Evolutionary conservation across 257 asterid genomes (phyloP), one percentile per base, ranked within the genome.

Genomic region (Solanum medicagineum): DNA sequence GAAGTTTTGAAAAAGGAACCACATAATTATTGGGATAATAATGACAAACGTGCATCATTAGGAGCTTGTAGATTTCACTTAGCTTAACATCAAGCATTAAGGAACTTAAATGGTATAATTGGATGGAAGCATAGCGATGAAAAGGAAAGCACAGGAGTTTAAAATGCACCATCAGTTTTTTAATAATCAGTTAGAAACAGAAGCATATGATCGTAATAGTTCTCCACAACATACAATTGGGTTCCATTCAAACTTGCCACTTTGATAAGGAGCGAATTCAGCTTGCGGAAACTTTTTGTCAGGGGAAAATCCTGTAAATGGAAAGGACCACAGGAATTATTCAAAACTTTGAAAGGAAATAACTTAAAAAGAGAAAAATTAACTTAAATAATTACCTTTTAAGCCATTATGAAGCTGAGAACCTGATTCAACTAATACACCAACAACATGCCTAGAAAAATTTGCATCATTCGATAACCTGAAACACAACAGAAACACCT

Each of bases 271-370:
- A 88, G 99, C 91, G 81, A 95, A 96, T 89, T 92, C 98, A 84
- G 95, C 95, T 90, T 88, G 96, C 0, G 99, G 99, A 90, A 95
- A 96, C 91, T 94, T 95, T 79, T 86, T 91, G 90, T 96, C 99
- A 83, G 98, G 99, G 85, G 99, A 96, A 88, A 88, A 92, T 87
- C 97, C 99, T 96, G 94, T 85, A 88, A 87, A 68, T 70, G 77
- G 75, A 86, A 84, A 84, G 63, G 69, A 88, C 44, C 10, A 19
- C 29, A 53, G 22, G 32, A 54, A 40, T 32, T 84, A 69, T 47
- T n/a, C 42, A 42, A 84, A 14, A 13, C 60, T 53, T 60, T 85
- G 14, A 85, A 86, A 45, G 20, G 62, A 84, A 82, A 73, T 83
- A 59, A 60, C 68, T 60, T 60, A 60, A 10, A n/a, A 60, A 47